Percentiles rank a stretch among this genome's conserved stretches.
Evolutionary conservation across 257 asterid species (phyloP).

Genomic region (Dorcoceras hygrometricum): DNA sequence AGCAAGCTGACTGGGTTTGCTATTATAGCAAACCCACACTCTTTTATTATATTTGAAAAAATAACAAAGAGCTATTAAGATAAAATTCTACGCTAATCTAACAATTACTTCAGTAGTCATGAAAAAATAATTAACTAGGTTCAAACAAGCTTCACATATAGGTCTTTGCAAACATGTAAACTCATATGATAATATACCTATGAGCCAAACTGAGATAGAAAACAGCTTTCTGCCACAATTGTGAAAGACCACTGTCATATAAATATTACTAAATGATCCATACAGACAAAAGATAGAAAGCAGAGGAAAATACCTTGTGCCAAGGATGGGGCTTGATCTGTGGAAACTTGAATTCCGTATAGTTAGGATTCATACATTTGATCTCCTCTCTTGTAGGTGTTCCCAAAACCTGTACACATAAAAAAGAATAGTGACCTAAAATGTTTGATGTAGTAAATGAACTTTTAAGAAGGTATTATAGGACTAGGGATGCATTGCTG

Average conservation of each 20-base stretch:
- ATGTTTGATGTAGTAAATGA: constrained; percentile 2
- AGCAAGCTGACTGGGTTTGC: too few species aligned
- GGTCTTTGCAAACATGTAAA: constrained; percentile 1
- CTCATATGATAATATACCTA: constrained; percentile 1
- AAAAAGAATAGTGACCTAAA: constrained; percentile 17
- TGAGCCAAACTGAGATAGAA: neutral
- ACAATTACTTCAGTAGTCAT: too few species aligned
- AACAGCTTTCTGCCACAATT: neutral
- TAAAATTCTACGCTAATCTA: too few species aligned
- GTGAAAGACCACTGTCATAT: constrained; percentile 5
- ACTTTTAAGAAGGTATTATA: neutral
- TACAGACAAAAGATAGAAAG: constrained; percentile 9
- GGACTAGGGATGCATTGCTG: constrained; percentile 6
- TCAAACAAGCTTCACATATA: too few species aligned
- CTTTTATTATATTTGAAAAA: too few species aligned
- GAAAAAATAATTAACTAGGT: too few species aligned
- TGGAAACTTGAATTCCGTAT: constrained; percentile 87
- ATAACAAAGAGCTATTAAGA: too few species aligned
- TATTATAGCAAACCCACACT: too few species aligned
- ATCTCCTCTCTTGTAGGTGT: constrained; percentile 98
- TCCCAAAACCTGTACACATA: constrained; percentile 75
- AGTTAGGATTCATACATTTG: constrained; percentile 96
- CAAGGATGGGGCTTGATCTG: constrained; percentile 99
- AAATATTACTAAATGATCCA: neutral
- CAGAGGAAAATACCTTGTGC: constrained; percentile 69